Conservation (phyloP, 2,329 filamentous ascomycete species). For the Pseudophaeomoniella oleicola region DNA sequence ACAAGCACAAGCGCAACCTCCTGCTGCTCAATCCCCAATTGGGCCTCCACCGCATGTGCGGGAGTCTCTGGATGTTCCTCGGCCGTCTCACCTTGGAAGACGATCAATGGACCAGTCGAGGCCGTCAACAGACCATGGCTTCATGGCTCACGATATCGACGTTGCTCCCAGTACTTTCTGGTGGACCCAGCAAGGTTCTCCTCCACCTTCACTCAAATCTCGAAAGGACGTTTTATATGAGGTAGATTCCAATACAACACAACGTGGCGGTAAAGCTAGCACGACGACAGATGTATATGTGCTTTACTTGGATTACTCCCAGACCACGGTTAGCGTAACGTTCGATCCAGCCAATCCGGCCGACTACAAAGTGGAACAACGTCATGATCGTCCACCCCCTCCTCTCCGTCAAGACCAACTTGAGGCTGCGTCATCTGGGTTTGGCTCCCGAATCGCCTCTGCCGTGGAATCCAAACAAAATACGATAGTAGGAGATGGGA, state of each 20-base stretch:
- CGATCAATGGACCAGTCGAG: constrained; percentile 63
- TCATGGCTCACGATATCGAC: constrained; percentile 78
- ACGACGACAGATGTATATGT: constrained; percentile 72
- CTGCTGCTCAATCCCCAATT: constrained; percentile 28
- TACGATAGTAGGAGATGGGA: constrained; percentile 63
- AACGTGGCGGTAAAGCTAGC: constrained; percentile 53
- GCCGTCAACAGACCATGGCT: constrained; percentile 63
- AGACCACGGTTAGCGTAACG: constrained; percentile 69
- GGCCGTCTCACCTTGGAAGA: constrained; percentile 34
- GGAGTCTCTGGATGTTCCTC: constrained; percentile 49
- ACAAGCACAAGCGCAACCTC: constrained; percentile 15
- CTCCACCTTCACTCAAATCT: constrained; percentile 69
- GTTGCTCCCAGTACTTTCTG: constrained; percentile 59
- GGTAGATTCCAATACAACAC: constrained; percentile 59
- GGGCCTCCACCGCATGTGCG: constrained; percentile 18
- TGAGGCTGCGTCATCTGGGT: constrained; percentile 68
- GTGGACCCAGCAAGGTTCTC: constrained; percentile 71
- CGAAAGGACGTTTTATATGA: constrained; percentile 75
- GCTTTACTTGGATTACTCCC: constrained; percentile 92
- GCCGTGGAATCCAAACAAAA: constrained; percentile 60
- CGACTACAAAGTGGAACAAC: constrained; percentile 66
- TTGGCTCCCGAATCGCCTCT: constrained; percentile 63
- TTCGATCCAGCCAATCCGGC: constrained; percentile 63
- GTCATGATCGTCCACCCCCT: constrained; percentile 70
- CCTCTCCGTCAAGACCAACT: constrained; percentile 82